These are phyloP conservation scores for Fusarium siculi DNA, from an alignment of 2,329 filamentous ascomycete species.

Conservation along the genomic window DNA sequence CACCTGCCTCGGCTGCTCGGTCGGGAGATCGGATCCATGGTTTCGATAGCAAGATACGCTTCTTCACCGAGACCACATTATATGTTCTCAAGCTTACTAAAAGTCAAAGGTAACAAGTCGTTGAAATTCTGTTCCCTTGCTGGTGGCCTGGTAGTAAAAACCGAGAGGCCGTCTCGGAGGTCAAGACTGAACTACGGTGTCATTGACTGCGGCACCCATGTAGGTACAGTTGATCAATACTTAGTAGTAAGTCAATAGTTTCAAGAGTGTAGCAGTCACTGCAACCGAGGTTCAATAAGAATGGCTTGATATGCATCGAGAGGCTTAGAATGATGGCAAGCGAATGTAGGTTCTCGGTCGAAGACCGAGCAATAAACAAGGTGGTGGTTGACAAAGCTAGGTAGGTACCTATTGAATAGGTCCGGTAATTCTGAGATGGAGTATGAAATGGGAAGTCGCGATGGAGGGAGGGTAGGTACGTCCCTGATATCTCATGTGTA, in stretches of 20 bases:
- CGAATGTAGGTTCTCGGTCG: constrained; percentile 19
- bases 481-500: background rate
- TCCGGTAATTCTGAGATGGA: background rate
- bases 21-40: constrained; percentile 37
- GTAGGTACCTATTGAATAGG: background rate
- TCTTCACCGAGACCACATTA: background rate
- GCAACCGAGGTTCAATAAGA: constrained; percentile 24
- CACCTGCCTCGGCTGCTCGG: constrained; percentile 44
- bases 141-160: background rate
- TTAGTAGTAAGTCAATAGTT: background rate
- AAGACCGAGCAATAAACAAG: constrained; percentile 18
- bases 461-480: background rate
- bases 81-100: background rate
- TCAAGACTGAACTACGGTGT: background rate
- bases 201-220: background rate
- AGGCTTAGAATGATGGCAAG: background rate
- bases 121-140: background rate
- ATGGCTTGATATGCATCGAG: background rate
- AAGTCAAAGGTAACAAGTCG: background rate
- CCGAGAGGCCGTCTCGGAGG: background rate
- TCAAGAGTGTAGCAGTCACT: background rate
- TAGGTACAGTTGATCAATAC: too few relatives aligned
- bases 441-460: background rate
- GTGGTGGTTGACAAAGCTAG: background rate
- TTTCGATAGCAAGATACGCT: background rate